Evolutionary conservation across 2,329 filamentous ascomycete species (phyloP).

Genomic region (Graphilbum ipis-grandicollis): DNA sequence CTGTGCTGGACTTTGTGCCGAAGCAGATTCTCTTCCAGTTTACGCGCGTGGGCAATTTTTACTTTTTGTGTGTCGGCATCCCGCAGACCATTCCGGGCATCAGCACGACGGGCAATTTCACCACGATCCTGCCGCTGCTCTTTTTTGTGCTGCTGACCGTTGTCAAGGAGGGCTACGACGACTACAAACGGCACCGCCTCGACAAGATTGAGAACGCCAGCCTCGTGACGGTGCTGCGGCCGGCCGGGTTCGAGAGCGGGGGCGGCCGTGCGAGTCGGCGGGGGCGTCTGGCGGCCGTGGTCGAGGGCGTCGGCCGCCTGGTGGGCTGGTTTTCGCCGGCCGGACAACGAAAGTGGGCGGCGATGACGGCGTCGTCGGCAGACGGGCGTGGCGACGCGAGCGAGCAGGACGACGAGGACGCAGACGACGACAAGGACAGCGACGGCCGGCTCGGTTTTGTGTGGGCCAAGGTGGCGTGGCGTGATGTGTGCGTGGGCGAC

Average conservation of each 20-base stretch:
- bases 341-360: too few species aligned
- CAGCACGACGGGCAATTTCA: slow-evolving; percentile 59
- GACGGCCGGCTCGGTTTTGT: slow-evolving; percentile 18
- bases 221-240: slow-evolving; percentile 26
- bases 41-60: slow-evolving; percentile 71
- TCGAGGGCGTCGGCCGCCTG: too few species aligned
- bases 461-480: slow-evolving; percentile 34
- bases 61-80: slow-evolving; percentile 71
- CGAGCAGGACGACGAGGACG: too few species aligned
- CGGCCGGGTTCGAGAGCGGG: not conserved
- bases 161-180: slow-evolving; percentile 74
- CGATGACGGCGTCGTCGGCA: too few species aligned
- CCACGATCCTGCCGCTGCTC: slow-evolving; percentile 54
- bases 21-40: slow-evolving; percentile 77
- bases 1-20: slow-evolving; percentile 67
- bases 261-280: too few species aligned
- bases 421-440: slow-evolving; percentile 12
- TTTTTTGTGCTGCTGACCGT: slow-evolving; percentile 71
- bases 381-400: too few species aligned
- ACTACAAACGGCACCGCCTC: slow-evolving; percentile 60
- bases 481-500: slow-evolving; percentile 30
- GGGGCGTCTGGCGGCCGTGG: not conserved
- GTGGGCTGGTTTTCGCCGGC: too few species aligned
- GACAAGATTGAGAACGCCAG: slow-evolving; percentile 65
- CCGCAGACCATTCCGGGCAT: slow-evolving; percentile 66